Conservation (phyloP, 495 filamentous ascomycete genomes). For the Corynascus novoguineensis region DNA sequence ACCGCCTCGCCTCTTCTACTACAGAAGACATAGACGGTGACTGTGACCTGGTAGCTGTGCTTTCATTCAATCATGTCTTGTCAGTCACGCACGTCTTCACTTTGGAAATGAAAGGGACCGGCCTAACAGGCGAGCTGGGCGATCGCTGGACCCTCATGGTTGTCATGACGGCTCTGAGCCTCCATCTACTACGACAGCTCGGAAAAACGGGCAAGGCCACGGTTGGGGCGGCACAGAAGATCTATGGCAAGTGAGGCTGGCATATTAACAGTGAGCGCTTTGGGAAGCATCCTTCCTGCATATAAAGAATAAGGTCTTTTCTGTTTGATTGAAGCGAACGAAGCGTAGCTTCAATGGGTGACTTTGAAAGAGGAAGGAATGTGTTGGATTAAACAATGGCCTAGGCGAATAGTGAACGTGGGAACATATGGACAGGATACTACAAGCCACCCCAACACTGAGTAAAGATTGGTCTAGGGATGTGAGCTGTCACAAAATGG, state of each 20-base stretch:
- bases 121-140: constrained; percentile 8
- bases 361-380: too few species aligned
- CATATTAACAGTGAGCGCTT: too few species aligned
- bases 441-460: too few species aligned
- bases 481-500: too few species aligned
- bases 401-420: too few species aligned
- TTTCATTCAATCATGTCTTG: background rate
- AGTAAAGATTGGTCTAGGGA: too few species aligned
- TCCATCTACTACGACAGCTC: background rate
- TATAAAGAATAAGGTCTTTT: too few species aligned
- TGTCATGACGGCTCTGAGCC: constrained; percentile 8
- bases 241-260: constrained; percentile 12
- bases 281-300: too few species aligned
- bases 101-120: constrained; percentile 16
- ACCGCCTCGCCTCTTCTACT: background rate
- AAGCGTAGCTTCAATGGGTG: too few species aligned
- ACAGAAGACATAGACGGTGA: background rate
- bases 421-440: too few species aligned
- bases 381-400: too few species aligned
- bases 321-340: too few species aligned
- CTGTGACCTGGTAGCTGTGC: constrained; percentile 3
- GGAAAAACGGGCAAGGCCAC: constrained; percentile 13
- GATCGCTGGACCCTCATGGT: constrained; percentile 18
- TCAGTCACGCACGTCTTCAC: background rate
- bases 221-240: background rate